These are phyloP conservation scores for Russula griseocarnosa DNA, from an alignment of 768 basidiomycete species.

Conservation along the genomic window DNA sequence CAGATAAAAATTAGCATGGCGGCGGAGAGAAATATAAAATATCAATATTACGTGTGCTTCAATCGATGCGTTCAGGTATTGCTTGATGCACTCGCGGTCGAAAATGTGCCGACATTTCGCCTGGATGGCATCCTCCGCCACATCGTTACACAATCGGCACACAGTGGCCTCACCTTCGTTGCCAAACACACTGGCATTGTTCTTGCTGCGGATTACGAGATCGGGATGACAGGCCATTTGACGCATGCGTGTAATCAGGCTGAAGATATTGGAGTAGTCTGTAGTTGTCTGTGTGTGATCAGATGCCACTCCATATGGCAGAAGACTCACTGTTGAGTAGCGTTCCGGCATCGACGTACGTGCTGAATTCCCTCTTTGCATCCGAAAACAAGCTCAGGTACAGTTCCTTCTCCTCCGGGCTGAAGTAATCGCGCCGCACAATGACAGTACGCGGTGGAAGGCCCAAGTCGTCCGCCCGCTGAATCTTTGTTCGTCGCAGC, in stretches of 20 bases:
- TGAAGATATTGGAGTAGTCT: conserved; percentile 91
- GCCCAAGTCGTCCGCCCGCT: conserved; percentile 94
- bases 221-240: conserved; percentile 97
- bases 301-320: conserved; percentile 5
- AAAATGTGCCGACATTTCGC: conserved; percentile 93
- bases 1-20: neutral
- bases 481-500: conserved; percentile 87
- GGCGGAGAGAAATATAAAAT: neutral
- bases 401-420: conserved; percentile 93
- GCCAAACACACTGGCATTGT: conserved; percentile 60
- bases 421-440: conserved; percentile 88
- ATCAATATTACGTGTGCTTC: conserved; percentile 51
- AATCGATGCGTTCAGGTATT: conserved; percentile 75
- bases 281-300: neutral
- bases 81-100: conserved; percentile 92
- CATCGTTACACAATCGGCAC: conserved; percentile 93
- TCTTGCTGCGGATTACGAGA: conserved; percentile 84
- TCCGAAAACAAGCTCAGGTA: conserved; percentile 89
- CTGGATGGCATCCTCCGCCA: conserved; percentile 95
- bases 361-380: conserved; percentile 87
- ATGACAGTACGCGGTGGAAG: conserved; percentile 89
- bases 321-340: conserved; percentile 77
- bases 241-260: conserved; percentile 90
- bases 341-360: conserved; percentile 87
- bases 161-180: conserved; percentile 71